Base-by-base conservation (phyloP, 1,139 yeast genomes). In the Yamadazyma diospyri region DNA sequence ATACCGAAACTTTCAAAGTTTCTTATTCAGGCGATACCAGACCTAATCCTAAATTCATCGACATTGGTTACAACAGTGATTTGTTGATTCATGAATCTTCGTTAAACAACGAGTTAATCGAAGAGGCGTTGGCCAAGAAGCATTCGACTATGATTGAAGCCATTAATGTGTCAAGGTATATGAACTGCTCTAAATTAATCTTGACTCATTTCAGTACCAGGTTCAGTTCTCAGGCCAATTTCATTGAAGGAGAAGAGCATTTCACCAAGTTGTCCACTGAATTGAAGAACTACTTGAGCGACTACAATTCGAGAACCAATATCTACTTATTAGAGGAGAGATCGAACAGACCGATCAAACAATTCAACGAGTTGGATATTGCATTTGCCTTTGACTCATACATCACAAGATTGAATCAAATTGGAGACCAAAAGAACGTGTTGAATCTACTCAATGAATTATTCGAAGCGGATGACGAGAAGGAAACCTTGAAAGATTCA, bases 21-120 rank as follows among this genome's bases (percentile, higher is more conserved):
- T 81, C 97, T 0, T 94, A 86, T 53, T 87, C 97, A 1, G 98
- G 98, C 7, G 99, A 92, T 51, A 87, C 97, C 0, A 74, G 97
- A 48, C 98, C 98, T 1, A 81, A 79, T 42, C 53, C 65, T 4
- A 60, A 55, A 30, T 69, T 69, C 44, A 84, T 82, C 42, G 69
- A 64, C 5, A 73, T 84, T 33, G 97, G 96, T 0, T 42, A 54
- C 19, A 58, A 65, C n/a, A 76, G 88, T 28, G 94, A 88, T 50
- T 57, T 94, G 34, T 65, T 92, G 39, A 80, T 92, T 30, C 99
- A 92, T 53, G 99, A 92, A 54, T 89, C 97, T 0, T 86, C 98
- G 0, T 72, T 89, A 41, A 97, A 86, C 38, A 85, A 86, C 50
- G 86, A 75, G 25, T 67, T 87, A 34, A 64, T 72, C n/a, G 81